Base-by-base conservation (phyloP, 495 filamentous ascomycete species). In the Penicillium diatomitis region DNA sequence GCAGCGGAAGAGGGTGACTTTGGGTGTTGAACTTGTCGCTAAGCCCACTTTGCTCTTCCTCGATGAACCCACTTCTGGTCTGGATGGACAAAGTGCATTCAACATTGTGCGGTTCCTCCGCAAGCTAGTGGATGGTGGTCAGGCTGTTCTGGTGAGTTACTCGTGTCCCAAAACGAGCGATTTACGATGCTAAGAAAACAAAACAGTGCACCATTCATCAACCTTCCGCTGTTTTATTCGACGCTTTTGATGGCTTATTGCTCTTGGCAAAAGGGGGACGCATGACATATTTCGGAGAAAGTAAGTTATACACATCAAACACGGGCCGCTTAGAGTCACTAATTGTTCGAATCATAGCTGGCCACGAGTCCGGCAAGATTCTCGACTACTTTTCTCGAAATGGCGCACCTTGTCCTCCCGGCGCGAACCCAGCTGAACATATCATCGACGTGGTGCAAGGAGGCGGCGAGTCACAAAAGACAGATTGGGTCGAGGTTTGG, bases 1-100 rank as follows among this genome's bases (percentile, higher is more conserved):
- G 61, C 87, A 95, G 64, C 77, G 89, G 0, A 96, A 96, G 63
- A 83, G 88, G 38, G 86, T 94, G 1, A 92, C 88, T 3, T 84
- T 96, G 39, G 90, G 88, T 31, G 87, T 94, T 44, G 81, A 85
- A 58, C 65, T 85, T 4, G 80, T 80, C 2, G 80, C 80, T 10
- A 79, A 78, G n/a, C 82, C 82, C 0, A 81, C 80, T 61, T 65
- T 79, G 28, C 73, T 85, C 32, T 84, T 85, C 57, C 66, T 83
- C 49, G 82, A 84, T 48, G 81, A 84, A 51, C 81, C 81, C 0
- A 85, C 81, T 1, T 80, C 77, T 8, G 81, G 81, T 12, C 71
- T 85, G 7, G 82, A 85, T 55, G 78, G 80, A 0, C 82, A 81
- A 7, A 72, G 76, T 34, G 81, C 81, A 8, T 78, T 72, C 20